Evolutionary conservation across 2,329 filamentous ascomycete species (phyloP), one percentile per base, ranked within the genome.

Genomic region (Aspergillus alliaceus): DNA sequence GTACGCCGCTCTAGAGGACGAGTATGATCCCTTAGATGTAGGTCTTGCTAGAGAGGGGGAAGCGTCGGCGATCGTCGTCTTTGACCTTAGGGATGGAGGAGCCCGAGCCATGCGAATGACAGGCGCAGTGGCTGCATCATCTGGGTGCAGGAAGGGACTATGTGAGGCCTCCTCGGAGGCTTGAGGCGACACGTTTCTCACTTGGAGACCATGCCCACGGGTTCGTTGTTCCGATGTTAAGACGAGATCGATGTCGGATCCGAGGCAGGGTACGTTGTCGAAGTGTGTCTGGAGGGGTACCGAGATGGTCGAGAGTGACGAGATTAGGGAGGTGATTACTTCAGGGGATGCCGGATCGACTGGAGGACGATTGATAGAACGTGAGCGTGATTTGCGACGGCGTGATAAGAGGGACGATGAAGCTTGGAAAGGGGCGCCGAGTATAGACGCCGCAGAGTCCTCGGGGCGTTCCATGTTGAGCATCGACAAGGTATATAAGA

Each of bases 101-200:
- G 88, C 89, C 72, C 93, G 93, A 31, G 91, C 85, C 31, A 93
- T 96, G 62, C 89, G 87, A 65, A 96, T 84, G 54, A 93, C 84
- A 18, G 92, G 91, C 12, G 91, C 77, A 59, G 81, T 78, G 31
- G 83, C 84, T 40, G 82, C 82, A 75, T 86, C 82, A 70, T 85
- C 82, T 34, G 80, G 76, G 61, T 80, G 78, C 53, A 81, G 61
- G 63, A 79, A 77, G 49, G 78, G 75, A 34, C 81, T 78, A 49
- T 83, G 78, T 44, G 78, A 69, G 12, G 81, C 68, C 18, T 84
- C 79, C 52, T 80, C 80, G 4, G 82, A 77, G 47, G 82, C 77
- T 50, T 82, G 78, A 72, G 85, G 88, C 58, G 85, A 82, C 58
- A 87, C 85, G 81, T 91, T 91, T 69, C 90, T 89, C 75, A 90